Evolutionary conservation across 768 basidiomycete species (phyloP), one percentile per base, ranked within the genome.

Genomic region (Naematelia encephala): DNA sequence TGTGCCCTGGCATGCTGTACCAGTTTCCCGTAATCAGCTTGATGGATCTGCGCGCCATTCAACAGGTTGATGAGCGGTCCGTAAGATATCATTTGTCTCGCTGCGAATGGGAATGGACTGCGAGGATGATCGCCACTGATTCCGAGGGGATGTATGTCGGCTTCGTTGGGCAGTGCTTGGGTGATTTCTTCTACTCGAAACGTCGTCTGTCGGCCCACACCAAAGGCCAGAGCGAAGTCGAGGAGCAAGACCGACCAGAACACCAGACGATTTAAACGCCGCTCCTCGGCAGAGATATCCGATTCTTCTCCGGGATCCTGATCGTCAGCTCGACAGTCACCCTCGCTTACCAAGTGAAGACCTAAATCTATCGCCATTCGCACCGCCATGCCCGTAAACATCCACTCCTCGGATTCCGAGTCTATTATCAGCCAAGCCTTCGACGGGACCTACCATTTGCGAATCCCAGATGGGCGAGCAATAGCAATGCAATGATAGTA

Each of bases 61-160:
- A 69, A 48, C 13, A 66, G 46, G 14, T 60, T 63, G 34, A 69
- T 69, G 22, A 66, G 51, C 5, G 65, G 57, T 21, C 67, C 67
- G 44, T 63, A 69, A 4, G 54, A 47, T 14, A 63, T 16, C 61
- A 69, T 66, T 59, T 61, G 57, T 44, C 51, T 51, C 4, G 64
- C 64, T 5, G 61, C 67, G 48, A 48, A 69, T 0, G 60, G 61
- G 54, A 69, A 69, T 0, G 67, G 64, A 5, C 57, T 51, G 11
- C 58, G 53, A 4, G 28, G 46, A 8, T 34, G 13, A 19, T 48
- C 58, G 28, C 29, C n/a, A 28, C 28, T 16, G 4, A 21, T 44
- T 16, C 53, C 30, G 11, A 11, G 23, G 14, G 29, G 23, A 28
- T 26, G 51, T 5, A 63, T 34, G 45, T 63, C 62, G 1, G 34